Conservation (phyloP, 2,329 filamentous ascomycete genomes). For the Penicillium sp. region DNA sequence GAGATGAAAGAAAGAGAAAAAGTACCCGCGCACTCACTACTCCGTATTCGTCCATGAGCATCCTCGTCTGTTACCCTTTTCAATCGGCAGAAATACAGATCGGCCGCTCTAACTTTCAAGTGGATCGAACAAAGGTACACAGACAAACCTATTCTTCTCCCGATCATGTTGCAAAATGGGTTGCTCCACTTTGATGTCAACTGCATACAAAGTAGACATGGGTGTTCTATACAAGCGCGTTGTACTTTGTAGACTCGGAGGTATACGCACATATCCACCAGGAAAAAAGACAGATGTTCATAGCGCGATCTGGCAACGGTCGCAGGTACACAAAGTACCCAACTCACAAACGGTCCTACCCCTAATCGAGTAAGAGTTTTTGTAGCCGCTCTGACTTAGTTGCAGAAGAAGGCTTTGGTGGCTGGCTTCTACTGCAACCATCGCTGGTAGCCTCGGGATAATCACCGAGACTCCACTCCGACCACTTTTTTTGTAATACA, state of each 20-base stretch:
- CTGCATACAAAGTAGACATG: no score
- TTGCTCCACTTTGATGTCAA: neutral
- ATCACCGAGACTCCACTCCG: slow-evolving; percentile 19
- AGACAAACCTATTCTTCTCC: neutral
- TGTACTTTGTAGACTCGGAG: neutral
- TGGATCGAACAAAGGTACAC: neutral
- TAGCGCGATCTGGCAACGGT: slow-evolving; percentile 1
- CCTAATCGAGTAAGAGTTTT: neutral
- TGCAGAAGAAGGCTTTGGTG: slow-evolving; percentile 19
- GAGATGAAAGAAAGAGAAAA: neutral
- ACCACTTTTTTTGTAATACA: no score
- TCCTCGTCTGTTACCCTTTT: neutral
- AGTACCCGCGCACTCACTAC: neutral
- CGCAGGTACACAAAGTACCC: neutral
- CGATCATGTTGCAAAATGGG: neutral
- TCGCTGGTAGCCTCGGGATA: slow-evolving; percentile 20
- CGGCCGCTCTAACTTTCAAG: neutral
- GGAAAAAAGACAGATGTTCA: neutral
- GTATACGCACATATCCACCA: neutral
- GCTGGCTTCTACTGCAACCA: slow-evolving; percentile 18
- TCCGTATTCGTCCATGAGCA: neutral
- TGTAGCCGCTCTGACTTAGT: slow-evolving; percentile 18
- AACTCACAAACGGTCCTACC: neutral
- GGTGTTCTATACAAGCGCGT: neutral
- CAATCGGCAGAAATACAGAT: neutral